These are phyloP conservation scores for Rachicladosporium sp. DNA, from an alignment of 2,329 filamentous ascomycete species.

Conservation along the genomic window DNA sequence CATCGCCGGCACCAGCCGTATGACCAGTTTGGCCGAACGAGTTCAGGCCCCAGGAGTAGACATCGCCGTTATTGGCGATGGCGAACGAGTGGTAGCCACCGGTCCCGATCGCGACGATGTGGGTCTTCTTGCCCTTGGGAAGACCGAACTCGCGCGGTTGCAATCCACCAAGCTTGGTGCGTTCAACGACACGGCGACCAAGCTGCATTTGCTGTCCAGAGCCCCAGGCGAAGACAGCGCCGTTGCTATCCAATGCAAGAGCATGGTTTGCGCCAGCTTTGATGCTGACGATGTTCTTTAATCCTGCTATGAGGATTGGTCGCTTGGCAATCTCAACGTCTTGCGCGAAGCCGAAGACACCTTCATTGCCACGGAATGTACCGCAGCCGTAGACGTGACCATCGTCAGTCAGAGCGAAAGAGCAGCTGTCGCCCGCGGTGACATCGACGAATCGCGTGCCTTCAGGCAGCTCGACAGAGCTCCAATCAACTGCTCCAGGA, in stretches of 20 bases:
- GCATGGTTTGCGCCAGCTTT: slow-evolving; percentile 60
- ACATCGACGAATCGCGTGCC: slow-evolving; percentile 55
- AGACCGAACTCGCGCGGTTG: slow-evolving; percentile 46
- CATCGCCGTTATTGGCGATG: slow-evolving; percentile 52
- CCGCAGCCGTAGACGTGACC: slow-evolving; percentile 75
- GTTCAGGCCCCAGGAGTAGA: slow-evolving; percentile 78
- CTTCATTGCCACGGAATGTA: slow-evolving; percentile 61
- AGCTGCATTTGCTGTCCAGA: slow-evolving; percentile 60
- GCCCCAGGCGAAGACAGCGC: slow-evolving; percentile 59
- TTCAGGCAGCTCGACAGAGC: slow-evolving; percentile 30
- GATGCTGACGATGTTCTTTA: slow-evolving; percentile 54
- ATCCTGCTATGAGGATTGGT: slow-evolving; percentile 45
- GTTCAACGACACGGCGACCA: slow-evolving; percentile 51
- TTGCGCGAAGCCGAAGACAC: slow-evolving; percentile 51
- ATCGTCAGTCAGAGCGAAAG: slow-evolving; percentile 62
- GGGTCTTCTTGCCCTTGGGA: slow-evolving; percentile 33
- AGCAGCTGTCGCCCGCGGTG: slow-evolving; percentile 60
- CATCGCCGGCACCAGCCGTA: slow-evolving; percentile 49
- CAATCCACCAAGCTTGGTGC: slow-evolving; percentile 42
- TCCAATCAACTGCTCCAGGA: slow-evolving; percentile 34
- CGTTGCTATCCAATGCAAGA: slow-evolving; percentile 53
- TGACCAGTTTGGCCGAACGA: slow-evolving; percentile 73
- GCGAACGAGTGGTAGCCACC: slow-evolving; percentile 77
- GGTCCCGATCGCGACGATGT: slow-evolving; percentile 50
- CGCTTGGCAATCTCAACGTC: slow-evolving; percentile 39